Conservation (phyloP, 2,329 filamentous ascomycete genomes). For the Fusarium heterosporum region DNA sequence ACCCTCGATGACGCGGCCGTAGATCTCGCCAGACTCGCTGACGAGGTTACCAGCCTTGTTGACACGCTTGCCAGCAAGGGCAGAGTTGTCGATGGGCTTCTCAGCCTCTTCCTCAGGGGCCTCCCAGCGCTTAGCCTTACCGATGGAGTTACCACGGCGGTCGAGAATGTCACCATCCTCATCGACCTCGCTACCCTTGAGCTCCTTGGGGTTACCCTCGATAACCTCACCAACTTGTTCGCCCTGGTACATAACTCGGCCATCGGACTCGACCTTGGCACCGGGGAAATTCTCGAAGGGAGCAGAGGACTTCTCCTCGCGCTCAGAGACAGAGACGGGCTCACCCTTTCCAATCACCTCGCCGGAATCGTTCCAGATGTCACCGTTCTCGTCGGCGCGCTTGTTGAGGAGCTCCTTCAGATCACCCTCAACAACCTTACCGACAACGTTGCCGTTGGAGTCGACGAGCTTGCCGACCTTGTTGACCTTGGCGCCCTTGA, state of each 20-base stretch:
- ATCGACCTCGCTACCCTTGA: conserved; percentile 74
- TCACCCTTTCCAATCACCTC: conserved; percentile 76
- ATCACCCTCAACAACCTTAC: conserved; percentile 72
- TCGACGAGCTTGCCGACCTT: conserved; percentile 69
- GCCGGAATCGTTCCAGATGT: conserved; percentile 78
- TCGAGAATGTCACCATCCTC: conserved; percentile 77
- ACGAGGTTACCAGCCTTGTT: conserved; percentile 76
- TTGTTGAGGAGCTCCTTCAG: conserved; percentile 72
- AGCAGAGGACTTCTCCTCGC: conserved; percentile 61
- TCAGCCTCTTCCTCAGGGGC: conserved; percentile 60
- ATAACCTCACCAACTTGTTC: conserved; percentile 70
- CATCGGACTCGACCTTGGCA: conserved; percentile 65
- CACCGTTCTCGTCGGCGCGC: conserved; percentile 72
- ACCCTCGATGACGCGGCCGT: conserved; percentile 75
- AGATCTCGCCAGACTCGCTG: conserved; percentile 65
- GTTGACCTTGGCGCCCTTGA: conserved; percentile 68
- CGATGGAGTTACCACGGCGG: conserved; percentile 73
- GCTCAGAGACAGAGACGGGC: conserved; percentile 65
- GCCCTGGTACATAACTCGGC: conserved; percentile 62
- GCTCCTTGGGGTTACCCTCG: conserved; percentile 72
- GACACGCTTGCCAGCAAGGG: conserved; percentile 75
- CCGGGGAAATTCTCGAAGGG: conserved; percentile 71
- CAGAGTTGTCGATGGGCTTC: conserved; percentile 69
- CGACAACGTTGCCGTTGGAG: conserved; percentile 65
- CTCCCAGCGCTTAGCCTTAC: conserved; percentile 76